phyloP scores from a whole-genome alignment of 208 protist species.

The Crithidia thermophila region DNA sequence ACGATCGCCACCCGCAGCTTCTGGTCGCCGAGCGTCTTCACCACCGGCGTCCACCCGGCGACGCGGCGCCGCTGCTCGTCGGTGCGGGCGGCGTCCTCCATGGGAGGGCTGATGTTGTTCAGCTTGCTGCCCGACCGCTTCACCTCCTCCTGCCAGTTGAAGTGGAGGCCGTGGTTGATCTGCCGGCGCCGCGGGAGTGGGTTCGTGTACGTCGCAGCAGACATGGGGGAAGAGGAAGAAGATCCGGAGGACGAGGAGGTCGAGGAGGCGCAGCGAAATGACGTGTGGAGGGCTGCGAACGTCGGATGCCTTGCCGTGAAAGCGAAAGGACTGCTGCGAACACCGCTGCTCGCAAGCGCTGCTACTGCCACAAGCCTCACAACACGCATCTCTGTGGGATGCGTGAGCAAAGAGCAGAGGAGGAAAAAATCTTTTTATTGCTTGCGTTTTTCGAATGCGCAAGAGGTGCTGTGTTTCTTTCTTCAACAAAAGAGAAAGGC shows the following conservation, averaged over 20 bases:
- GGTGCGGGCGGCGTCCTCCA: slow-evolving; percentile 60
- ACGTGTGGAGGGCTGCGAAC: not conserved
- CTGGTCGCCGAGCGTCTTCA: slow-evolving; percentile 82
- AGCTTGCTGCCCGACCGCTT: slow-evolving; percentile 52
- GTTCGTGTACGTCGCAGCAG: slow-evolving; percentile 3
- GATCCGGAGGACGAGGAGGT: not conserved
- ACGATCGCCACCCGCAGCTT: slow-evolving; percentile 86
- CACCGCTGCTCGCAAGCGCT: no score
- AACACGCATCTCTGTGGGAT: no score
- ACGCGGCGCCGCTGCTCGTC: slow-evolving; percentile 77
- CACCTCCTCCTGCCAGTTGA: slow-evolving; percentile 71
- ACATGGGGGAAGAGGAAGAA: not conserved
- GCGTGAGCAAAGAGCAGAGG: no score
- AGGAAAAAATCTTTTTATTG: no score
- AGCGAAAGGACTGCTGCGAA: not conserved
- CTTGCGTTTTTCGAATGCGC: no score
- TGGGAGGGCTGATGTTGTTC: slow-evolving; percentile 79
- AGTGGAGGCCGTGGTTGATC: slow-evolving; percentile 51
- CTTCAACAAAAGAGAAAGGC: not conserved
- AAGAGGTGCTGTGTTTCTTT: no score
- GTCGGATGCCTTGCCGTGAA: no score
- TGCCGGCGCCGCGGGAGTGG: slow-evolving; percentile 49
- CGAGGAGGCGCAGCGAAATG: slow-evolving; percentile 1
- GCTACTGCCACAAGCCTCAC: no score
- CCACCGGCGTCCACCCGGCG: slow-evolving; percentile 80